Base-by-base conservation (phyloP, 108 stramenopile species). In the Cyclotella cryptica region DNA sequence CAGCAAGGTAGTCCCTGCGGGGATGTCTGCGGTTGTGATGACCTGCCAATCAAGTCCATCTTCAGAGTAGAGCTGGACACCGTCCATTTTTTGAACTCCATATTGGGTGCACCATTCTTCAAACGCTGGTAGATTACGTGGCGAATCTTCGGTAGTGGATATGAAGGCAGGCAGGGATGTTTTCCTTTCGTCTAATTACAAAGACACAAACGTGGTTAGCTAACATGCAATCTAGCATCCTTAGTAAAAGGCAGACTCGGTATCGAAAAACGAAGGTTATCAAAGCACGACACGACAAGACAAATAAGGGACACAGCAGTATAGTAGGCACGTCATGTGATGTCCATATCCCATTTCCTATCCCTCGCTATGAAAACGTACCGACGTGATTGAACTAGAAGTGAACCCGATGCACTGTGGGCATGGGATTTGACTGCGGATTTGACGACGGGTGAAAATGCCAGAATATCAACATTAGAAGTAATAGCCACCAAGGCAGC, bases 31-130 rank as follows among this genome's bases (percentile, higher is more conserved):
- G 13, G 84, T 85, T 35, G 84, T 81, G 21, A 81, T 54, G 41
- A 65, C 57, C 35, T 76, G 75, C 10, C 28, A 74, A 62, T 81
- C 84, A 11, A 58, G 24, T 26, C 80, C 80, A 44, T 85, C 80
- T 66, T 81, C 80, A 43, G 72, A 41, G 71, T 76, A 81, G 13
- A 85, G 69, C 59, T 85, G 35, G n/a, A 85, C 26, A 9, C 84
- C 75, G 5, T 74, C 80, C 22, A 81, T 49, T 43, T 68, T 80
- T 68, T 85, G 84, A 1, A 81, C 75, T 24, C 84, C 84, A 42
- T 71, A 66, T 24, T 59, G 28, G 17, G 63, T 59, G 22, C 67
- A 69, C 84, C 84, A 85, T 67, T 55, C 52, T 55, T 85, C 80
- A 27, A 85, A 46, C 46, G 69, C 15, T 19, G 42, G 60, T 15